Base-by-base conservation (phyloP, 352 stramenopile genomes). In the Globisporangium sylvaticum region DNA sequence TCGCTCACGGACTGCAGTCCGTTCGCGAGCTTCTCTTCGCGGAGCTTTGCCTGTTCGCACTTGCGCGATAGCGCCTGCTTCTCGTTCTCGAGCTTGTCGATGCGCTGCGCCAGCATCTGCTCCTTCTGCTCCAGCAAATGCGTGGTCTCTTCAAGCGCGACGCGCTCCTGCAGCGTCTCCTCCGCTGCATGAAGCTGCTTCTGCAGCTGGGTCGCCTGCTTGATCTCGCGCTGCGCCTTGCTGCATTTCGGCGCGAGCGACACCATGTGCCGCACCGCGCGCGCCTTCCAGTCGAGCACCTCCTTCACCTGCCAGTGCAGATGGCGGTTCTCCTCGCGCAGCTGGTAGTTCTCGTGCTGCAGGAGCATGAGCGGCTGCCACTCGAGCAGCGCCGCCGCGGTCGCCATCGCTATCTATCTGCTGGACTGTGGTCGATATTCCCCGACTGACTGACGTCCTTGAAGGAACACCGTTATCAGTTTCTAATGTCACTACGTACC, bases 261-360 rank as follows among this genome's bases (percentile, higher is more conserved):
- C 3, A 83, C 65, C 75, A 93, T 84, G 66, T 91, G 80, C 15
- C 75, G 72, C 56, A 91, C 66, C n/a, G 83, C 79, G 52, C 79
- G 80, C 32, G 88, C 83, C 58, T 91, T 91, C 83, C 83, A 91
- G 0, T 53, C 67, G 58, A 88, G 66, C 46, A 91, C 56, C 66
- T 89, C 83, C 27, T 71, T 71, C 31, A 89, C 72, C 52, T 91
- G 72, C 27, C 69, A 81, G 20, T 77, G 75, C 55, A 87, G 42
- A 50, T 68, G 29, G 31, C 76, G 72, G 55, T 84, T 88, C 68
- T 89, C 77, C 34, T 89, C 80, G 20, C 80, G 82, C 31, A 90
- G 62, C 27, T 85, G 71, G 61, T 83, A 90, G 71, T 90, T 90
- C 31, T 84, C 78, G 58, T 85, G 81, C 66, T 90, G 73, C 3